Base-by-base conservation (phyloP, 2,329 filamentous ascomycete species). In the Periconia macrospinosa region DNA sequence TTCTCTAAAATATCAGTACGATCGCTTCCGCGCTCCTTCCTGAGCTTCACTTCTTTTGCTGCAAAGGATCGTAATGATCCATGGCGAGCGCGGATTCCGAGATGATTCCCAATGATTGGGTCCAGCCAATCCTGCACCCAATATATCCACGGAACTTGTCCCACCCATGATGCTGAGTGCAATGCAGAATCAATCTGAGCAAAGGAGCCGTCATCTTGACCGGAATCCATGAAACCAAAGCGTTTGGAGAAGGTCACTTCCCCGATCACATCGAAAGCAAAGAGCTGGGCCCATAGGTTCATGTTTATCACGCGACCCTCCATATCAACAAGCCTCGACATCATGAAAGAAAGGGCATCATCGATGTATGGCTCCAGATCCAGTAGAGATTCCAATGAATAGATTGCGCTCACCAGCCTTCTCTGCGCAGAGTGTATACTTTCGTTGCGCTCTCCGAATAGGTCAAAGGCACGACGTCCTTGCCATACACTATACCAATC, bases 201-300 rank as follows among this genome's bases (percentile, higher is more conserved):
- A 49, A 77, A 72, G 1, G 68, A 61, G 3, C 73, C 72, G 47
- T 73, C 67, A 47, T 76, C 72, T 9, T 52, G 41, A 8, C 63
- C 72, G 1, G 52, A 57, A 11, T 72, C 70, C 58, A 76, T 63
- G 54, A 75, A 75, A 18, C 70, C 69, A 52, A 76, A 76, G 19
- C 60, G 60, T 44, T 68, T 65, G 19, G 66, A 69, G 52, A 75
- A 76, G 1, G 73, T 75, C n/a, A 77, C 58, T 55, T 74, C 72
- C 23, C 75, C 75, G 23, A 76, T 75, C 15, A 76, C 66, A 57
- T 77, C 70, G 47, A 75, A 76, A 14, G 73, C 71, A 53, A 62
- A 42, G 75, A 71, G 15, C 69, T 53, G 70, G 71, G 74, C 20
- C 64, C 61, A n/a, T 8, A 27, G 8, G 23, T 64, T 73, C 55